phyloP scores from a whole-genome alignment of 345 rosid species.

The Melaleuca quinquenervia region DNA sequence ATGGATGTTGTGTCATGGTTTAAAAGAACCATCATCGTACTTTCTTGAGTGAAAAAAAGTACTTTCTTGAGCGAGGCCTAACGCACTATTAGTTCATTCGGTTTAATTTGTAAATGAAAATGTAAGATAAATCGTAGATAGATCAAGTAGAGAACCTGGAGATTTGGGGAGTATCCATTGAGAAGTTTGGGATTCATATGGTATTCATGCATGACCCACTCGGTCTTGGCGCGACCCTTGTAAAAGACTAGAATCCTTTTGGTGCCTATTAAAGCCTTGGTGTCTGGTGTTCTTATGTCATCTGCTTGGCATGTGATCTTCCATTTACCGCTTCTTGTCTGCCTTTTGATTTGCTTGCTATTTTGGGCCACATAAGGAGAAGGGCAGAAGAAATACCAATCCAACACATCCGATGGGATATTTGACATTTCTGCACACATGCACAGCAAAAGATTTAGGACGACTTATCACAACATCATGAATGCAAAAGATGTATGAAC shows the following conservation, averaged over 20 bases:
- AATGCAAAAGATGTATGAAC: background rate
- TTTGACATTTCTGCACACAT: background rate
- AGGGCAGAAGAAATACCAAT: background rate
- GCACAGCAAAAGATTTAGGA: background rate
- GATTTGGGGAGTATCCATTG: background rate
- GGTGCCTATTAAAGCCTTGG: background rate
- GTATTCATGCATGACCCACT: background rate
- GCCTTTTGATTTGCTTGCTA: background rate
- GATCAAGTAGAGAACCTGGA: background rate
- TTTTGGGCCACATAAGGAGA: background rate
- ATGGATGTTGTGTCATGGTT: background rate
- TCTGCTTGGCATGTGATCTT: background rate
- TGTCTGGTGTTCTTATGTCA: background rate
- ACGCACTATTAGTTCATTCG: background rate
- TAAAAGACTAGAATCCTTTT: background rate
- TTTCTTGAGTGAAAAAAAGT: background rate
- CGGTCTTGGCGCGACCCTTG: background rate
- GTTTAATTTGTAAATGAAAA: background rate
- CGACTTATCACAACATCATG: background rate
- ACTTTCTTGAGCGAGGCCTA: background rate
- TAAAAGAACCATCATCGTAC: background rate
- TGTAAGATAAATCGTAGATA: background rate
- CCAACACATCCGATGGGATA: background rate
- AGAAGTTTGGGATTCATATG: background rate
- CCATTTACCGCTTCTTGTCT: background rate